A percentile compares a stretch with the other conserved stretches of the same genome.
Conservation (phyloP, 2,329 filamentous ascomycete species). For the Claviceps monticola region DNA sequence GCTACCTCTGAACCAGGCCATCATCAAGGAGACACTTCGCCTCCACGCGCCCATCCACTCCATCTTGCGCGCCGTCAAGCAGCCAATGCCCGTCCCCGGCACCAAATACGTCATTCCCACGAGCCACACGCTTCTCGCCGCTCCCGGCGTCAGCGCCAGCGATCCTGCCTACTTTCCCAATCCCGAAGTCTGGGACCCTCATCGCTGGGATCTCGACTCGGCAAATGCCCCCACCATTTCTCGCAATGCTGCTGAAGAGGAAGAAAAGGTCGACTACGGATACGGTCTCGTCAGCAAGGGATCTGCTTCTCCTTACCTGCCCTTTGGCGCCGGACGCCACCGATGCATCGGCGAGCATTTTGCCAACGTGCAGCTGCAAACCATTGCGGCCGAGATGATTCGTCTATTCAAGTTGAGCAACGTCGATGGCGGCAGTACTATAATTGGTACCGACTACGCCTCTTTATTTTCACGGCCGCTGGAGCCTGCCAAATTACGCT, state of each 20-base stretch:
- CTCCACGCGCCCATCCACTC: constrained; percentile 89
- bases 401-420: constrained; percentile 70
- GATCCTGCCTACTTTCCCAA: constrained; percentile 68
- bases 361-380: constrained; percentile 81
- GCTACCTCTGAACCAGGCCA: constrained; percentile 68
- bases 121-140: constrained; percentile 67
- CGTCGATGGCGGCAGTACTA: constrained; percentile 51
- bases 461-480: constrained; percentile 63
- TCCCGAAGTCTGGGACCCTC: constrained; percentile 73
- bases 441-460: constrained; percentile 55
- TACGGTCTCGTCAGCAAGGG: constrained; percentile 91
- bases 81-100: constrained; percentile 69
- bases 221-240: constrained; percentile 35
- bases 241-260: constrained; percentile 34
- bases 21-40: constrained; percentile 84
- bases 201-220: constrained; percentile 67
- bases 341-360: constrained; percentile 96
- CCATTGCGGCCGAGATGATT: constrained; percentile 65
- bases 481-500: constrained; percentile 57
- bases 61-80: constrained; percentile 85
- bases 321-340: constrained; percentile 86
- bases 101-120: constrained; percentile 74
- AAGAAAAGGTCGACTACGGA: constrained; percentile 81
- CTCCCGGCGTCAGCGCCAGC: constrained; percentile 67
- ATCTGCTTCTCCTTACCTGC: constrained; percentile 76